Evolutionary conservation across 768 basidiomycete species (phyloP).

Genomic region (Trametes sanguinea): DNA sequence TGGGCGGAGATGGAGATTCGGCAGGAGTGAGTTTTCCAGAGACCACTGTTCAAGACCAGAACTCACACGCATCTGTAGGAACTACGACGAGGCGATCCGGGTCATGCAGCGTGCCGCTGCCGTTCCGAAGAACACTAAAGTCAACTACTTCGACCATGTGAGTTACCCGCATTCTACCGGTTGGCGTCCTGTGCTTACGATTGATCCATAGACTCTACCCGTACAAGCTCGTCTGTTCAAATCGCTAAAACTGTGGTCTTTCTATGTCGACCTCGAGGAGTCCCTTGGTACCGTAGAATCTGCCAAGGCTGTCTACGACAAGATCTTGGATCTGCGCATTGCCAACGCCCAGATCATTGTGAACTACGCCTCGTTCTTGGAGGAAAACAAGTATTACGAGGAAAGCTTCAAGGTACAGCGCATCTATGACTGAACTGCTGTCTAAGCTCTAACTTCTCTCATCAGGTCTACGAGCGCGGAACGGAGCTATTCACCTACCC

Average conservation of each 20-base stretch:
- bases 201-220: conserved; percentile 60
- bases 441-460: not conserved
- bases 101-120: conserved; percentile 97
- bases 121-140: conserved; percentile 84
- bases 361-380: conserved; percentile 95
- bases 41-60: not conserved
- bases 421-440: not conserved
- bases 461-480: conserved; percentile 91
- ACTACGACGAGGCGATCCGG: conserved; percentile 92
- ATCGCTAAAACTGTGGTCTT: conserved; percentile 97
- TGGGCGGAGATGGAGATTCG: conserved; percentile 99
- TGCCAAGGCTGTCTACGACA: conserved; percentile 92
- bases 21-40: conserved; percentile 69
- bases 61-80: conserved; percentile 51
- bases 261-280: conserved; percentile 97
- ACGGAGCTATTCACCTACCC: conserved; percentile 98
- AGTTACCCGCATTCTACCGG: conserved; percentile 19
- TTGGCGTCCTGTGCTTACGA: conserved; percentile 18
- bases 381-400: conserved; percentile 98
- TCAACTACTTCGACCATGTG: conserved; percentile 96
- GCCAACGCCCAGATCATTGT: conserved; percentile 98
- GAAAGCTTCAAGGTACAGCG: conserved; percentile 88
- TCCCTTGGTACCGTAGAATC: conserved; percentile 93
- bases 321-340: conserved; percentile 93
- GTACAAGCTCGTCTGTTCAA: conserved; percentile 94